phyloP scores from a whole-genome alignment of 441 rosid species.

The Hura crepitans region DNA sequence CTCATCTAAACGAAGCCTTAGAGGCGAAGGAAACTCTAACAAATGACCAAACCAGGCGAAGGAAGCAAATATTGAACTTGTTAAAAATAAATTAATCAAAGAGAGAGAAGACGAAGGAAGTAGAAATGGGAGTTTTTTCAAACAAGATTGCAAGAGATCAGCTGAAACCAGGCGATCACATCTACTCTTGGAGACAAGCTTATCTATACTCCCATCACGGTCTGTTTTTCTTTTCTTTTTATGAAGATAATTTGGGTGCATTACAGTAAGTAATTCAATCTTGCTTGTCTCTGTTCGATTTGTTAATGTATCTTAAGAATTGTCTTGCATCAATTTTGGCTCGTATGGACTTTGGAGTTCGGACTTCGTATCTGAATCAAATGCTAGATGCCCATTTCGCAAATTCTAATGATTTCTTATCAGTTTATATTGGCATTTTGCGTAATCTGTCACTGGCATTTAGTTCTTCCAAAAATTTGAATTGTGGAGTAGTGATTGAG shows the following conservation, averaged over 20 bases:
- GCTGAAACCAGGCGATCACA: constrained; percentile 55
- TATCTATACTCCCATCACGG: constrained; percentile 63
- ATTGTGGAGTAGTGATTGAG: background rate
- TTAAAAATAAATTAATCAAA: background rate
- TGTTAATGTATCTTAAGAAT: background rate
- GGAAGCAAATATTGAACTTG: too few relatives aligned
- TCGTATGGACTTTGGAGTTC: background rate
- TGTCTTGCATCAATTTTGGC: background rate
- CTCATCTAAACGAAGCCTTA: too few relatives aligned
- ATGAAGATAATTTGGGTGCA: too few relatives aligned
- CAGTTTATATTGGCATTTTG: background rate
- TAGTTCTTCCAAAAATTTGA: background rate
- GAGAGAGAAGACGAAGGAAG: background rate
- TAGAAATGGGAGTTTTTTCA: constrained; percentile 43
- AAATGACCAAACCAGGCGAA: too few relatives aligned
- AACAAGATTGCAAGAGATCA: constrained; percentile 43
- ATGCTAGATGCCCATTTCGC: background rate
- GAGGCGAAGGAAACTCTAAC: too few relatives aligned
- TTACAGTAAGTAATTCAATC: too few relatives aligned
- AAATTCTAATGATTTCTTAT: background rate
- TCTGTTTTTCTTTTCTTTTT: constrained; percentile 5
- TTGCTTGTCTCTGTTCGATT: too few relatives aligned
- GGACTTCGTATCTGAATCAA: background rate
- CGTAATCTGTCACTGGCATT: background rate
- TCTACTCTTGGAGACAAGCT: constrained; percentile 56